Base-by-base conservation (phyloP, 768 basidiomycete species). In the Russula griseocarnosa region DNA sequence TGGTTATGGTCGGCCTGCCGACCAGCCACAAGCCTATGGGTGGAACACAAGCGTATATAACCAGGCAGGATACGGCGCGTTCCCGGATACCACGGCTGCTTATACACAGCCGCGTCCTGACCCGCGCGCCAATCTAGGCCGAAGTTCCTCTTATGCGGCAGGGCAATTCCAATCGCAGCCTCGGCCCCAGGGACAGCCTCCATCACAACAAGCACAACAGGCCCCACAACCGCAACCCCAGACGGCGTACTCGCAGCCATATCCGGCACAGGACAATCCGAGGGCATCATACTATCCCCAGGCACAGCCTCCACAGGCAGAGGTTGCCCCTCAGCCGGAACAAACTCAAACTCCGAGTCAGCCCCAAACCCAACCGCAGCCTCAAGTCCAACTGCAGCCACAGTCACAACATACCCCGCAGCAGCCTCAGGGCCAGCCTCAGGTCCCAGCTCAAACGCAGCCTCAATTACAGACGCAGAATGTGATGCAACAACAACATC, bases 11-110 rank as follows among this genome's bases (percentile, higher is more conserved):
- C 76, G 14, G 69, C 66, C 60, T 13, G 62, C 69, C 13, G 73
- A 61, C 38, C 64, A 69, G 22, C 74, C 79, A 34, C 80, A 82
- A 61, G 66, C 73, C 0, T 87, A 82, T 66, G 82, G 79, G 5
- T 86, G 83, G 83, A 79, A 81, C 68, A 77, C 79, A 2, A 50
- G 69, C 6, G 69, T 73, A 8, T 83, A 82, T 66, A 80, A 80
- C 5, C 82, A 81, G 55, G 70, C 74, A 6, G 76, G 73, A 8
- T 81, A 82, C 67, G 74, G 73, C 46, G 68, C 72, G n/a, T 79
- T 75, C 62, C 77, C 75, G 9, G 70, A 73, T 18, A 72, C 75
- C 7, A 60, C 73, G 9, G 70, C 69, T 0, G 66, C 71, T 5
- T 73, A 75, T 54, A 62, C 70, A 13, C 70, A 74, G 51, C 66